Conservation (phyloP, 257 asterid species). For the Marsdenia floribunda region DNA sequence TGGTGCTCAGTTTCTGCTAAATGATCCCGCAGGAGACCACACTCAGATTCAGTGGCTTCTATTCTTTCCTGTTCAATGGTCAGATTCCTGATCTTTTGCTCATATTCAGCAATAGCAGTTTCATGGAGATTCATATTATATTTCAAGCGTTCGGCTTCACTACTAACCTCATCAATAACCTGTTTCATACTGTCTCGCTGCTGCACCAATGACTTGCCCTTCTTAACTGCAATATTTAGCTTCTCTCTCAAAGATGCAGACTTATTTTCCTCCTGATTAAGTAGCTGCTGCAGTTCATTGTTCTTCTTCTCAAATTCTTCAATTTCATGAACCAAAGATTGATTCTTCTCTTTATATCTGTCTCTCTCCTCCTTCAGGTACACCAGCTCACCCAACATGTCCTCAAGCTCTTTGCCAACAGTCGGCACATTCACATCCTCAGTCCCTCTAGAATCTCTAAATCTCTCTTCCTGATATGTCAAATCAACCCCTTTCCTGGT, state of each 20-base stretch:
- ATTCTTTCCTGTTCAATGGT: constrained; percentile 47
- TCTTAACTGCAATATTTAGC: constrained; percentile 81
- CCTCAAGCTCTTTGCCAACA: constrained; percentile 38
- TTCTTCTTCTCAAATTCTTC: constrained; percentile 51
- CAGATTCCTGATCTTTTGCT: constrained; percentile 49
- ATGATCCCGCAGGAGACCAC: constrained; percentile 47
- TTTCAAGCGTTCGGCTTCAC: constrained; percentile 61
- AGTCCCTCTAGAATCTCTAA: constrained; percentile 30
- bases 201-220: constrained; percentile 91
- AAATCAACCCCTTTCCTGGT: constrained; percentile 31
- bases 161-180: constrained; percentile 56
- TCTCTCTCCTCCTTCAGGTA: constrained; percentile 73
- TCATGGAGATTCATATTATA: constrained; percentile 41
- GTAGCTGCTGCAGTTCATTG: constrained; percentile 63
- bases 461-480: constrained; percentile 21
- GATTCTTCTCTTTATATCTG: constrained; percentile 30
- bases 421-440: constrained; percentile 39
- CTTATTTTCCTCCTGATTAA: constrained; percentile 72
- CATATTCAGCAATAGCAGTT: constrained; percentile 47
- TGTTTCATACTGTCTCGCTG: constrained; percentile 85
- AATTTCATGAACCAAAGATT: constrained; percentile 45
- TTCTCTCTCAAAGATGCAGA: constrained; percentile 82
- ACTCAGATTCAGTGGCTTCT: constrained; percentile 62
- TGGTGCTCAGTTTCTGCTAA: constrained; percentile 46
- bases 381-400: constrained; percentile 40